phyloP scores from a whole-genome alignment of 1,139 yeast genomes.

The Yamadazyma oceani region DNA sequence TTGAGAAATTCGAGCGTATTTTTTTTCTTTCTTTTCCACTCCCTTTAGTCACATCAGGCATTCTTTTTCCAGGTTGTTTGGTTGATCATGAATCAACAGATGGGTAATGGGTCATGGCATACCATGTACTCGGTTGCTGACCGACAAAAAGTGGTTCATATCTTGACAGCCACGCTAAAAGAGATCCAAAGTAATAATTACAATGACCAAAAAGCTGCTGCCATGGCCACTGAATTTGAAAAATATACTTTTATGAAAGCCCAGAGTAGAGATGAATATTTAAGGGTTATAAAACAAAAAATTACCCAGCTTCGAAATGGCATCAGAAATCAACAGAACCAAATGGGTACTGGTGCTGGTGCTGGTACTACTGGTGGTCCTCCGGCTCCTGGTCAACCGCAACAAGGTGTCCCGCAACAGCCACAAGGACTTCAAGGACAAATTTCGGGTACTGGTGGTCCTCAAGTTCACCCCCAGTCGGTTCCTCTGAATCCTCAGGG shows the following conservation, averaged over 20 bases:
- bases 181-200: slow-evolving; percentile 39
- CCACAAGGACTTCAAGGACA: slow-evolving; percentile 1
- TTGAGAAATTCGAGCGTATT: slow-evolving; percentile 1
- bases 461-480: not conserved
- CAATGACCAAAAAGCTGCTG: slow-evolving; percentile 39
- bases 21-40: not conserved
- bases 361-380: no score
- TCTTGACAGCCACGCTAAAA: slow-evolving; percentile 38
- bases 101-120: slow-evolving; percentile 33
- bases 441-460: slow-evolving; percentile 1
- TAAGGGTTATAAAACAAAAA: slow-evolving; percentile 39
- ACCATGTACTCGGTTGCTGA: slow-evolving; percentile 38
- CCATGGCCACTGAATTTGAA: slow-evolving; percentile 48
- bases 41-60: no score
- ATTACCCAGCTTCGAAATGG: slow-evolving; percentile 36
- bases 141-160: slow-evolving; percentile 44
- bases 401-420: not conserved
- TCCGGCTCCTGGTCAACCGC: no score
- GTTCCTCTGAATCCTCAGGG: not conserved
- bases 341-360: not conserved
- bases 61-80: no score
- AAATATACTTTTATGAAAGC: slow-evolving; percentile 43
- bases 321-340: slow-evolving; percentile 12
- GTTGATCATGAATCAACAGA: slow-evolving; percentile 3
- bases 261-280: slow-evolving; percentile 41